Conservation (phyloP, 768 basidiomycete species). For the Coprinopsis cinerea region DNA sequence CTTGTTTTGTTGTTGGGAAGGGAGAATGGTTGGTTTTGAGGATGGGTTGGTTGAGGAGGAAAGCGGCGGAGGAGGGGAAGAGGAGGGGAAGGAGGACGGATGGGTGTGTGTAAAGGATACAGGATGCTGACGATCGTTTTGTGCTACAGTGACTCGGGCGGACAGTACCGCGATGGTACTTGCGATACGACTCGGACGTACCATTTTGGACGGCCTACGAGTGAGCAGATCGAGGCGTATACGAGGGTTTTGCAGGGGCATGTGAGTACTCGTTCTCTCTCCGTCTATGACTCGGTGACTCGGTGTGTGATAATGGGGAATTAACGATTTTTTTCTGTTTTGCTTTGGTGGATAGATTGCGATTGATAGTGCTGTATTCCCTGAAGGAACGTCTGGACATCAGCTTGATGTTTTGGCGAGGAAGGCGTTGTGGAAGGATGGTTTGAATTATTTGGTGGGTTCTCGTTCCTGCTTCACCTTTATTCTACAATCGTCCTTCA, state of each 20-base stretch:
- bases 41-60: too few species aligned
- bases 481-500: too few species aligned
- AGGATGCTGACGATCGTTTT: too few species aligned
- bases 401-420: conserved; percentile 88
- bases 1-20: conserved; percentile 1
- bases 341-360: conserved; percentile 58
- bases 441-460: conserved; percentile 74
- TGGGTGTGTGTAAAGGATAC: too few species aligned
- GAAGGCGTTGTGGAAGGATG: conserved; percentile 82
- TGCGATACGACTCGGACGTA: conserved; percentile 79
- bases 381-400: conserved; percentile 78
- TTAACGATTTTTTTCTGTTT: conserved; percentile 15
- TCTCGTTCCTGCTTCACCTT: too few species aligned
- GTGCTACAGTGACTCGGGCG: conserved; percentile 76
- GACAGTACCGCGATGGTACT: conserved; percentile 86
- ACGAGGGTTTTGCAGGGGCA: conserved; percentile 96
- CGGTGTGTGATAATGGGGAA: conserved; percentile 5
- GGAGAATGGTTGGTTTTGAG: conserved; percentile 7
- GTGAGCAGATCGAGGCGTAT: conserved; percentile 85
- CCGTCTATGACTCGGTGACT: conserved; percentile 12
- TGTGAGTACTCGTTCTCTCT: conserved; percentile 44
- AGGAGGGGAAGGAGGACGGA: too few species aligned
- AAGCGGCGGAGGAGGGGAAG: too few species aligned
- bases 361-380: conserved; percentile 86
- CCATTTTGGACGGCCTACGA: conserved; percentile 83